Conservation (phyloP, 2,329 filamentous ascomycete species). For the Colletotrichum eleusines region DNA sequence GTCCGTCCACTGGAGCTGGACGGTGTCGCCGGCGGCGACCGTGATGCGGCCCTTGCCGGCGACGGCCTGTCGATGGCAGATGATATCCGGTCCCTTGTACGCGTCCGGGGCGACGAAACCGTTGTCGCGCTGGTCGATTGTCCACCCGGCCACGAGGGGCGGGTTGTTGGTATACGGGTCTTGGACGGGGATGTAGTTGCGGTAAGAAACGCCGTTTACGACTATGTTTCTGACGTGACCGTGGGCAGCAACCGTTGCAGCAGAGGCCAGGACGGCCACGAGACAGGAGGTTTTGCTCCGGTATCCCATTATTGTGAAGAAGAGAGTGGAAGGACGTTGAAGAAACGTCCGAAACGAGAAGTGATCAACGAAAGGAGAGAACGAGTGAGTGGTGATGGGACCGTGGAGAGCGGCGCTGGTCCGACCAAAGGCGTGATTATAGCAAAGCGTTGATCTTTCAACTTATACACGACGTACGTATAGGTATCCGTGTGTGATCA, state of each 20-base stretch:
- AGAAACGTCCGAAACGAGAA: not conserved
- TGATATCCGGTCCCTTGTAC: constrained; percentile 58
- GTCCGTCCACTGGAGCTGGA: constrained; percentile 61
- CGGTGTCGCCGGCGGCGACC: constrained; percentile 58
- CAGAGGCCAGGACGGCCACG: constrained; percentile 44
- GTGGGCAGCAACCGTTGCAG: constrained; percentile 51
- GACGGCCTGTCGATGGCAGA: constrained; percentile 59
- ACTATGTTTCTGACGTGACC: constrained; percentile 58
- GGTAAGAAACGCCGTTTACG: constrained; percentile 57
- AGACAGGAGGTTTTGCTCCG: constrained; percentile 42
- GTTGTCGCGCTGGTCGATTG: constrained; percentile 56
- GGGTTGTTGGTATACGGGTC: constrained; percentile 36
- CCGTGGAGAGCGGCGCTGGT: constrained; percentile 1
- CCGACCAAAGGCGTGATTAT: not conserved
- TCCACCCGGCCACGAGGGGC: constrained; percentile 52
- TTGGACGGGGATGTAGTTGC: constrained; percentile 53
- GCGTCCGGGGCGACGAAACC: constrained; percentile 62
- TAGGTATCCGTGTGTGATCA: not conserved
- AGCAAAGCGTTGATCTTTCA: not conserved
- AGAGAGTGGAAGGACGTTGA: not conserved
- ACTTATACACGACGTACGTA: constrained; percentile 8
- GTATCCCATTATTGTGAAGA: constrained; percentile 44
- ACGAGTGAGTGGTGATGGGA: not conserved
- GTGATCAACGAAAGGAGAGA: constrained; percentile 8
- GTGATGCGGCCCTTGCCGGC: constrained; percentile 55